These are phyloP conservation scores for Penium margaritaceum DNA, from an alignment of 139 green algal genomes.

Conservation along the genomic window DNA sequence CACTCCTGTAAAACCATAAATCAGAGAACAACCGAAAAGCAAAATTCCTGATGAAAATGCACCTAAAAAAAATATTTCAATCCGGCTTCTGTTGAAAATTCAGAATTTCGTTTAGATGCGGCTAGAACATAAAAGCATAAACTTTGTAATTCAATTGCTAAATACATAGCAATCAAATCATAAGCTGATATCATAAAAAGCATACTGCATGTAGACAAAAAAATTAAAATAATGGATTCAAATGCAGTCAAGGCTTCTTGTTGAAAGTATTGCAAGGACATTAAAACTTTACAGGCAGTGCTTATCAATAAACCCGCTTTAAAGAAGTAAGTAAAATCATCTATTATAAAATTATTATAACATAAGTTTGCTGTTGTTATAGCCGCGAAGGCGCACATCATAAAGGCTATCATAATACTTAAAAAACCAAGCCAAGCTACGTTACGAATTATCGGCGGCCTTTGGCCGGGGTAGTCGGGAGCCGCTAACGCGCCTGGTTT, in stretches of 20 bases:
- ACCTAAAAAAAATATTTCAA: slow-evolving; percentile 66
- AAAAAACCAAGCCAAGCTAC: slow-evolving; percentile 46
- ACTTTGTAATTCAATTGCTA: slow-evolving; percentile 62
- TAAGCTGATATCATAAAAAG: slow-evolving; percentile 56
- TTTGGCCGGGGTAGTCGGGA: no score
- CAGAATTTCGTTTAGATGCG: slow-evolving; percentile 56
- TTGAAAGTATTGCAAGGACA: slow-evolving; percentile 32
- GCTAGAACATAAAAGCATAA: slow-evolving; percentile 65
- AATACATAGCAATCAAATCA: slow-evolving; percentile 63
- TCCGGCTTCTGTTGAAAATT: slow-evolving; percentile 61
- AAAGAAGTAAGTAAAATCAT: slow-evolving; percentile 52
- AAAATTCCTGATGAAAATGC: slow-evolving; percentile 61
- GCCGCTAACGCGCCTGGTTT: no score
- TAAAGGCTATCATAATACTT: slow-evolving; percentile 44
- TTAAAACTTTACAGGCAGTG: slow-evolving; percentile 49
- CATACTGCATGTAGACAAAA: slow-evolving; percentile 58
- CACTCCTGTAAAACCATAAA: slow-evolving; percentile 60
- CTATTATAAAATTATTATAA: slow-evolving; percentile 57
- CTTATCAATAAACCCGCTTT: slow-evolving; percentile 48
- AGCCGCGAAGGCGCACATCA: slow-evolving; percentile 44
- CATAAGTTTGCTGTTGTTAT: slow-evolving; percentile 46
- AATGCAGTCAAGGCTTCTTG: slow-evolving; percentile 10
- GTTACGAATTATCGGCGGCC: slow-evolving; percentile 46
- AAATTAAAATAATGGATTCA: slow-evolving; percentile 42
- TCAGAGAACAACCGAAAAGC: slow-evolving; percentile 58